Evolutionary conservation across 495 filamentous ascomycete species (phyloP).

Genomic region (Podospora comata): DNA sequence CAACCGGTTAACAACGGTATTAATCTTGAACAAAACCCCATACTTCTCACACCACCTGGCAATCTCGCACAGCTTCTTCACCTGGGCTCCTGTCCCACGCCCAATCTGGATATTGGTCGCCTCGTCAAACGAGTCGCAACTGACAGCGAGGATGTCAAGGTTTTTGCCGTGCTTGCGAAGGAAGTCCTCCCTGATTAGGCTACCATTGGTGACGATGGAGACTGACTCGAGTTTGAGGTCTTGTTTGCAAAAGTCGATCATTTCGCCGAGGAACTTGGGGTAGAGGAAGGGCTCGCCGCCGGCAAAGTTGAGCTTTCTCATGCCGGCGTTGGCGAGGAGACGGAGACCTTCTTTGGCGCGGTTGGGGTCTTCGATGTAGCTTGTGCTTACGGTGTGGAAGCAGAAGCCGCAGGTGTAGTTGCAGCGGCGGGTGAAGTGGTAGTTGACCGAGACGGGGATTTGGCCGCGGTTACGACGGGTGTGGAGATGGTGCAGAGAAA

Average conservation of each 20-base stretch:
- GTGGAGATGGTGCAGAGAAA: neutral
- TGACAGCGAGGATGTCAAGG: slow-evolving; percentile 55
- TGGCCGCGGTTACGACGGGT: slow-evolving; percentile 24
- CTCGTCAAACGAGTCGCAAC: slow-evolving; percentile 57
- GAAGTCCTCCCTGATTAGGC: slow-evolving; percentile 7
- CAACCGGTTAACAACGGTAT: slow-evolving; percentile 52
- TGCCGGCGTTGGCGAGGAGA: slow-evolving; percentile 50
- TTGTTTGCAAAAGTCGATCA: slow-evolving; percentile 51
- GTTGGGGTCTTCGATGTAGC: slow-evolving; percentile 32
- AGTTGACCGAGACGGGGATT: slow-evolving; percentile 49
- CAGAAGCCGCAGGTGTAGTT: slow-evolving; percentile 55
- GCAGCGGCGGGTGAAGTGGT: slow-evolving; percentile 49
- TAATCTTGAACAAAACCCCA: slow-evolving; percentile 57
- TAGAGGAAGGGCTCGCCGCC: slow-evolving; percentile 60
- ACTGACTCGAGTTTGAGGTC: slow-evolving; percentile 40
- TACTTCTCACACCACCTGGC: slow-evolving; percentile 45
- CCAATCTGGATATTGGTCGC: slow-evolving; percentile 53
- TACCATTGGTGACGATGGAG: slow-evolving; percentile 25
- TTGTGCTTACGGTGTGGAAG: slow-evolving; percentile 53
- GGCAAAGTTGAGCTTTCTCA: slow-evolving; percentile 59
- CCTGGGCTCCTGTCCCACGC: slow-evolving; percentile 46
- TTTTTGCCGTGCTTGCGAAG: slow-evolving; percentile 39
- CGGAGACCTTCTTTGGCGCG: slow-evolving; percentile 44
- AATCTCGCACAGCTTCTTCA: slow-evolving; percentile 43
- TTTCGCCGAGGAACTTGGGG: slow-evolving; percentile 42